Percentiles rank a stretch among this genome's conserved stretches.
These are phyloP conservation scores for Lachancea nothofagi DNA, from an alignment of 805 yeast genomes.

Conservation along the genomic window DNA sequence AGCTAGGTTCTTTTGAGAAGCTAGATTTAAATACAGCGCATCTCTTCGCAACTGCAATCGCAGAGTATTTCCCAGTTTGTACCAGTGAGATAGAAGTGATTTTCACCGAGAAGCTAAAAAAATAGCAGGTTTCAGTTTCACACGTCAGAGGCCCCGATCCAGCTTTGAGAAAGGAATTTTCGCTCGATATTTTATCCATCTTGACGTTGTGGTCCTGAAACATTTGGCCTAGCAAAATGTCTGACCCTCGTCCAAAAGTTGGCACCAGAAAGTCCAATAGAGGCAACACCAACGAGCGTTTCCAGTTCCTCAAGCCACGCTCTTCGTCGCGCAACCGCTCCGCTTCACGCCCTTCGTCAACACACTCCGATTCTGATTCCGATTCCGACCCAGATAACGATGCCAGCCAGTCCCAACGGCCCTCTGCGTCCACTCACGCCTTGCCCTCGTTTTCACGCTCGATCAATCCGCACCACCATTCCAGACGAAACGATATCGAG, in stretches of 20 bases:
- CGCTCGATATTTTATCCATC: background rate
- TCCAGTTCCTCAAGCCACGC: slow-evolving; percentile 5
- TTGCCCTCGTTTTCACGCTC: slow-evolving; percentile 14
- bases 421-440: slow-evolving; percentile 1
- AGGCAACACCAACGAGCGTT: slow-evolving; percentile 8
- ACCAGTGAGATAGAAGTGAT: too few relatives aligned
- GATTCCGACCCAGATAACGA: slow-evolving; percentile 7
- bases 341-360: background rate
- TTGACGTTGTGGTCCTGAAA: background rate
- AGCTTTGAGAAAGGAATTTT: too few relatives aligned
- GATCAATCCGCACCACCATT: slow-evolving; percentile 1
- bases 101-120: too few relatives aligned
- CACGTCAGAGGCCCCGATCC: background rate
- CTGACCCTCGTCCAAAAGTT: slow-evolving; percentile 3
- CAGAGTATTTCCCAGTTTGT: too few relatives aligned
- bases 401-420: slow-evolving; percentile 1
- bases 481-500: slow-evolving; percentile 14
- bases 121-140: background rate
- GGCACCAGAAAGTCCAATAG: slow-evolving; percentile 5
- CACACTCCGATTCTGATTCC: slow-evolving; percentile 12
- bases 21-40: too few relatives aligned
- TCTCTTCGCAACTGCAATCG: too few relatives aligned
- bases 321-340: slow-evolving; percentile 6
- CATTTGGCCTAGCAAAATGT: background rate
- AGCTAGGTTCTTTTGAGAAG: too few relatives aligned